Evolutionary conservation across 345 rosid genomes (phyloP).

Genomic region (Turnera subulata): DNA sequence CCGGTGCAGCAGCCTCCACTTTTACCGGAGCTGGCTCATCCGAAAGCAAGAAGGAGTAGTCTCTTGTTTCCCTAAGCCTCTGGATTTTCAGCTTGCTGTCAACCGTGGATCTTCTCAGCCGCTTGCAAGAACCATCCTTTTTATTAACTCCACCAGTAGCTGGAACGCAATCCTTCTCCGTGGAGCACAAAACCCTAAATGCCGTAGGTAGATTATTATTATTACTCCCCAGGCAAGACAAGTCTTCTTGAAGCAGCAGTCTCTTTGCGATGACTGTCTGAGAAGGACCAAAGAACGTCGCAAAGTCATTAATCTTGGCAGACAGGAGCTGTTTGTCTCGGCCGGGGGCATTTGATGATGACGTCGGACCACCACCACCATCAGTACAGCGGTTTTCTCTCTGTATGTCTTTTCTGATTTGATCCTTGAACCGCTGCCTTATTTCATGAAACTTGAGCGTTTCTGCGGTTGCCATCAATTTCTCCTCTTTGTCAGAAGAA

Average conservation of each 20-base stretch:
- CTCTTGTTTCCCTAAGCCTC: slow-evolving; percentile 59
- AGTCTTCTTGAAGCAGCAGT: too few species aligned
- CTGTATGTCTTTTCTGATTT: not conserved
- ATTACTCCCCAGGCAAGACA: too few species aligned
- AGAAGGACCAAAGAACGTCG: slow-evolving; percentile 89
- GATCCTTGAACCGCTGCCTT: not conserved
- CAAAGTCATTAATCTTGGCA: slow-evolving; percentile 22
- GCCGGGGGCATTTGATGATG: too few species aligned
- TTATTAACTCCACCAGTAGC: too few species aligned
- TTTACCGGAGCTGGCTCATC: slow-evolving; percentile 56
- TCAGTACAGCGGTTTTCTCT: not conserved
- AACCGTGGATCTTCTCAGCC: too few species aligned
- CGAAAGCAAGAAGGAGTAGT: slow-evolving; percentile 71
- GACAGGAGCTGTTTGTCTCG: not conserved
- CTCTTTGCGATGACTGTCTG: slow-evolving; percentile 64
- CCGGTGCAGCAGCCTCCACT: slow-evolving; percentile 44
- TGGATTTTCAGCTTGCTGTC: slow-evolving; percentile 37
- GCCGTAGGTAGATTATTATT: too few species aligned
- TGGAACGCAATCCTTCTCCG: too few species aligned
- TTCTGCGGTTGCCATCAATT: not conserved
- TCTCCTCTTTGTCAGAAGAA: too few species aligned
- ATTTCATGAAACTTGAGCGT: slow-evolving; percentile 1
- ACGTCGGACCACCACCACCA: too few species aligned
- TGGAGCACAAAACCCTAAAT: too few species aligned
- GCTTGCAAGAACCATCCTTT: too few species aligned